phyloP scores from a whole-genome alignment of 176 grass and related monocot genomes.

The Saccharum officinarum region DNA sequence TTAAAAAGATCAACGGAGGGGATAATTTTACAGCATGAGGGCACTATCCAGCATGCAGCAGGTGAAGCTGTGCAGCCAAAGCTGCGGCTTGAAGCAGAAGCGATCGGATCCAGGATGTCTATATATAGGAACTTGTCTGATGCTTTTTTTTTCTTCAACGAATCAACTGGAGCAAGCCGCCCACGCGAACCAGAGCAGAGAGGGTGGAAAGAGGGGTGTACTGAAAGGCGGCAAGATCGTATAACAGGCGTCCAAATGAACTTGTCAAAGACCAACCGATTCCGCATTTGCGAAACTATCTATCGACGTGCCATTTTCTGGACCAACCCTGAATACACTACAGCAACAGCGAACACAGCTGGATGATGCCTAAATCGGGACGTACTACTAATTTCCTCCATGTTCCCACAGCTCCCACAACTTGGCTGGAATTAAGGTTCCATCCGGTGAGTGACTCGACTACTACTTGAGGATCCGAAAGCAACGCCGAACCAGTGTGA shows the following conservation, averaged over 20 bases:
- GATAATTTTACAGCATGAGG: no score
- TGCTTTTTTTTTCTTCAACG: no score
- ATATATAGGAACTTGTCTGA: no score
- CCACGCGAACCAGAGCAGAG: background rate
- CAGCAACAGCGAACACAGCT: background rate
- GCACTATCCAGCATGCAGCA: no score
- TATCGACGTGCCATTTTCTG: background rate
- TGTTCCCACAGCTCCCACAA: background rate
- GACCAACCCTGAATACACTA: background rate
- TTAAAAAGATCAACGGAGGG: no score
- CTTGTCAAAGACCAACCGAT: background rate
- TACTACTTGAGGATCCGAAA: background rate
- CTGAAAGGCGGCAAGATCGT: background rate
- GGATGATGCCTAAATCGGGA: background rate
- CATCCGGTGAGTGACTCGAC: slow-evolving; percentile 16
- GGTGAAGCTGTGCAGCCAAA: no score
- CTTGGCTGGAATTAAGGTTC: slow-evolving; percentile 39
- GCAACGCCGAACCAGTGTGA: slow-evolving; percentile 4
- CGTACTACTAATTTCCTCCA: background rate
- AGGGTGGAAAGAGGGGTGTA: background rate
- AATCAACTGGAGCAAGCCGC: no score
- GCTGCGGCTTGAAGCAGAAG: no score
- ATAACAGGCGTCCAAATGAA: background rate
- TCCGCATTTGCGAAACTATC: background rate
- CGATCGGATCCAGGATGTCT: no score